Conservation (phyloP, 495 filamentous ascomycete genomes). For the Amorphotheca resinae region DNA sequence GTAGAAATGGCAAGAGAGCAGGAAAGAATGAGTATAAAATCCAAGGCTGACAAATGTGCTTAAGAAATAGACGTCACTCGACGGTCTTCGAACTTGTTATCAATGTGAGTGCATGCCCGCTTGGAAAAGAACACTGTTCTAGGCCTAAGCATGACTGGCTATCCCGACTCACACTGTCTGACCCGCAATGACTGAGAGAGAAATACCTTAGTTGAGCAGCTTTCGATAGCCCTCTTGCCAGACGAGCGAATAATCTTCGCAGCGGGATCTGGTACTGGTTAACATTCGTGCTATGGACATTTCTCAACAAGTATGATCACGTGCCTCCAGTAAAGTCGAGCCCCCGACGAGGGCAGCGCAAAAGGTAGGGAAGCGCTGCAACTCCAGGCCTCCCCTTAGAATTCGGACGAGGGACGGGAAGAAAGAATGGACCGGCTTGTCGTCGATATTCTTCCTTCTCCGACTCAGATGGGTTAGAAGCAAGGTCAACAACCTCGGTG, state of each 20-base stretch:
- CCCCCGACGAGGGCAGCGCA: conserved; percentile 68
- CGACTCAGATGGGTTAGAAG: conserved; percentile 35
- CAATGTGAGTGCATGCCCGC: too few species aligned
- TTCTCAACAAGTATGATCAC: conserved; percentile 11
- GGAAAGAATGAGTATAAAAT: too few species aligned
- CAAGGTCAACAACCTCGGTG: conserved; percentile 50
- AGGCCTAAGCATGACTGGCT: too few species aligned
- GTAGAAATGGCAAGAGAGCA: background rate
- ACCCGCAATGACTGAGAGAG: too few species aligned
- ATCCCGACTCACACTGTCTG: too few species aligned
- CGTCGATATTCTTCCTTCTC: conserved; percentile 32
- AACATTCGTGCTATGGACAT: background rate
- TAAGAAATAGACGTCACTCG: background rate
- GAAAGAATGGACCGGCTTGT: conserved; percentile 27
- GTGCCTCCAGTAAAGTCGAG: conserved; percentile 57
- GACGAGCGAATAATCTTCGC: conserved; percentile 15
- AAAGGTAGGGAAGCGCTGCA: conserved; percentile 65
- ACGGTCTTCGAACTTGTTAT: too few species aligned
- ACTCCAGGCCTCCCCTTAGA: conserved; percentile 33
- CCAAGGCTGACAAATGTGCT: background rate
- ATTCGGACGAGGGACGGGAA: conserved; percentile 29
- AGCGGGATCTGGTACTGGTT: conserved; percentile 22
- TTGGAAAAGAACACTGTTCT: too few species aligned
- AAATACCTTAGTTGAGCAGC: conserved; percentile 24
- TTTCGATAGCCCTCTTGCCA: conserved; percentile 18